phyloP scores from a whole-genome alignment of 2,329 filamentous ascomycete species.

The Fusarium sp. region DNA sequence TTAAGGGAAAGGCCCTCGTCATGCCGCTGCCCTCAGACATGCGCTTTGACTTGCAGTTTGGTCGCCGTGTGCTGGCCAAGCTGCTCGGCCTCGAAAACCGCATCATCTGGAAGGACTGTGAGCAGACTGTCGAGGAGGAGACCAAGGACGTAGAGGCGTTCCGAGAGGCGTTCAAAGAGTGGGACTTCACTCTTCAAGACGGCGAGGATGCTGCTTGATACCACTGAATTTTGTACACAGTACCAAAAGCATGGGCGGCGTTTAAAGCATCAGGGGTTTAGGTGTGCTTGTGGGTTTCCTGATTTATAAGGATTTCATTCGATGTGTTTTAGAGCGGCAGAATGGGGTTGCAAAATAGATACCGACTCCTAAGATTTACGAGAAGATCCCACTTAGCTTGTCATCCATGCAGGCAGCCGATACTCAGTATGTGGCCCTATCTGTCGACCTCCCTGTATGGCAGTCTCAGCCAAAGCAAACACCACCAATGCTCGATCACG shows the following conservation, averaged over 20 bases:
- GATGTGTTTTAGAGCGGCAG: background rate
- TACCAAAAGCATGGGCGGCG: conserved; percentile 35
- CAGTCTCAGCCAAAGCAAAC: background rate
- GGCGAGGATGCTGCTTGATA: conserved; percentile 20
- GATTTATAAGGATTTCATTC: background rate
- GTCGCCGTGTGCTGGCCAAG: conserved; percentile 87
- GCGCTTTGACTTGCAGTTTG: conserved; percentile 92
- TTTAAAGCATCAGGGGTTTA: conserved; percentile 22
- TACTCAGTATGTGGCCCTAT: too few relatives aligned
- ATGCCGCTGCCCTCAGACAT: conserved; percentile 77
- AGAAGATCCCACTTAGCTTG: background rate
- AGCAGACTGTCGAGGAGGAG: conserved; percentile 82
- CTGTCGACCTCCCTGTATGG: background rate
- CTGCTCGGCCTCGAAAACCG: conserved; percentile 82
- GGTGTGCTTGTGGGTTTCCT: conserved; percentile 8
- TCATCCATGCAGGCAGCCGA: background rate
- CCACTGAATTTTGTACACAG: conserved; percentile 4
- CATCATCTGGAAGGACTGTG: conserved; percentile 86
- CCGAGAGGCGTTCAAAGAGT: conserved; percentile 82
- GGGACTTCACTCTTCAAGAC: conserved; percentile 77
- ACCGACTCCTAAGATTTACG: background rate
- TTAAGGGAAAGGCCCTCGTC: conserved; percentile 73
- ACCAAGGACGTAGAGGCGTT: conserved; percentile 80
- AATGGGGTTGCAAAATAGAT: background rate
- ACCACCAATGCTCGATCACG: background rate